Conservation (phyloP, 805 yeast genomes). For the Saccharomycopsis sp. region DNA sequence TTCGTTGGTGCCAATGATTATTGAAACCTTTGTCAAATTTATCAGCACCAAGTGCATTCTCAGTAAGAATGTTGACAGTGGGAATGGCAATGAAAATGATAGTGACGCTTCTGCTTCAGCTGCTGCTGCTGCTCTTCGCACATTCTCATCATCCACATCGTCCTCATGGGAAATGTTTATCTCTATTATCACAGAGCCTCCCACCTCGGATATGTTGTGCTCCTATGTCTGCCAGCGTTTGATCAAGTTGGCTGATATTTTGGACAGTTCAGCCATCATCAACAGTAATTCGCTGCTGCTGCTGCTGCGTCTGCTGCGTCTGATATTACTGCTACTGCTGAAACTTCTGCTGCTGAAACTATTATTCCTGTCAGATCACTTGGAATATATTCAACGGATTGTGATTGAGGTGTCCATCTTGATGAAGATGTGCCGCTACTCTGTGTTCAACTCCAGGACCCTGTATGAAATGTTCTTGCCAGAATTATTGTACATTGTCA, state of each 20-base stretch:
- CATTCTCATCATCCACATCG: no score
- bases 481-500: constrained; percentile 43
- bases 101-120: no score
- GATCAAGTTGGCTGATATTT: neutral
- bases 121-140: no score
- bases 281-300: neutral
- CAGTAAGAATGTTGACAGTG: no score
- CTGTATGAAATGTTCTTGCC: constrained; percentile 41
- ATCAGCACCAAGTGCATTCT: no score
- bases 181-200: no score
- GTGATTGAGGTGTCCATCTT: constrained; percentile 46
- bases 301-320: constrained; percentile 23
- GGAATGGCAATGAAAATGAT: no score
- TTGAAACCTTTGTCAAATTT: no score
- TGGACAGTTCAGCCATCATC: neutral
- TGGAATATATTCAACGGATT: constrained; percentile 21
- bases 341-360: neutral
- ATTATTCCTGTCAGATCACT: neutral
- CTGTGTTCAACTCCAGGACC: constrained; percentile 43
- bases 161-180: no score
- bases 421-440: constrained; percentile 38
- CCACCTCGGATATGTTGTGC: no score
- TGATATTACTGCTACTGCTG: constrained; percentile 26
- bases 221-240: no score
- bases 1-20: no score